Percentiles rank a stretch among this genome's conserved stretches.
Conservation (phyloP, 768 basidiomycete species). For the Antrodiella citrinella region DNA sequence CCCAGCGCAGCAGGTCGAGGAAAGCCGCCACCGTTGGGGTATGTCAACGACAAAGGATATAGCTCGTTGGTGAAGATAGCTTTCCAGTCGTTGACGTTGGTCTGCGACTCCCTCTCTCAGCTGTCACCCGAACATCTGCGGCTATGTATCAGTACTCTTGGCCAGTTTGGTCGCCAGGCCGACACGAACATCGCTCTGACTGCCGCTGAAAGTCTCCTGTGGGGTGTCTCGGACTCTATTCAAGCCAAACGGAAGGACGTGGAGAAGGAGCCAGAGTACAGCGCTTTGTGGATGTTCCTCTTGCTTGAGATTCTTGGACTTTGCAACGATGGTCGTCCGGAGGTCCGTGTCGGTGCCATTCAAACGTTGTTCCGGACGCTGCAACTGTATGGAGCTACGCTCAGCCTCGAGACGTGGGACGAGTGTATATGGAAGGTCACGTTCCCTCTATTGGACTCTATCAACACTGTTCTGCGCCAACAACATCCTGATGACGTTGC, state of each 20-base stretch:
- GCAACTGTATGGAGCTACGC: constrained; percentile 84
- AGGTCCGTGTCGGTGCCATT: constrained; percentile 89
- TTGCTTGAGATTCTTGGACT: constrained; percentile 76
- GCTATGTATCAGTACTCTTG: constrained; percentile 84
- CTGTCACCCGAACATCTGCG: constrained; percentile 77
- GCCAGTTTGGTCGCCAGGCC: constrained; percentile 83
- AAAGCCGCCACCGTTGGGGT: constrained; percentile 43
- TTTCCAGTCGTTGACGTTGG: constrained; percentile 88
- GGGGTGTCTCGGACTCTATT: constrained; percentile 95
- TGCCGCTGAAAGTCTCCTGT: constrained; percentile 85
- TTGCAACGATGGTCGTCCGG: constrained; percentile 73
- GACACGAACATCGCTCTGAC: constrained; percentile 97
- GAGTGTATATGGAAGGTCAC: constrained; percentile 88
- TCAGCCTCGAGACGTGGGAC: constrained; percentile 81
- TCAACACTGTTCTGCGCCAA: constrained; percentile 48
- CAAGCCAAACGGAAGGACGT: constrained; percentile 69
- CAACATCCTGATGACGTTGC: constrained; percentile 7
- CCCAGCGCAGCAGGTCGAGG: constrained; percentile 31
- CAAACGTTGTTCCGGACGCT: constrained; percentile 92
- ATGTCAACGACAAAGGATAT: constrained; percentile 61
- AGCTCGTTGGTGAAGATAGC: constrained; percentile 80
- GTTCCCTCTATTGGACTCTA: constrained; percentile 75
- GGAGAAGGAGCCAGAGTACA: constrained; percentile 64
- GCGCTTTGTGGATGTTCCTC: constrained; percentile 90
- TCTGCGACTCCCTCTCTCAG: constrained; percentile 85